Evolutionary conservation across 2,329 filamentous ascomycete species (phyloP).

Genomic region (Emydomyces testavorans): DNA sequence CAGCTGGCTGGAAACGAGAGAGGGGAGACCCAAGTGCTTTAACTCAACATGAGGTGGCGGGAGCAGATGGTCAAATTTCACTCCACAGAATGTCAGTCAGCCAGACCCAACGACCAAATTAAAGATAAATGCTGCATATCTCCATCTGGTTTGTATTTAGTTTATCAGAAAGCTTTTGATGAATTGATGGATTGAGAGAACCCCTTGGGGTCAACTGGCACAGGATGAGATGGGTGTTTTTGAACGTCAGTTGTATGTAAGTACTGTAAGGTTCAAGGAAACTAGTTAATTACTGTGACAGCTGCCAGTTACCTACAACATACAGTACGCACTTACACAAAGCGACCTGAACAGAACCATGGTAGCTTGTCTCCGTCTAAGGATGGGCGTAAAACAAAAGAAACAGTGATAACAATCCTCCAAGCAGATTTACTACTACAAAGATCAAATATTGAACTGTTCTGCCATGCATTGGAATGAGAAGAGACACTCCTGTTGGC

Average conservation of each 20-base stretch:
- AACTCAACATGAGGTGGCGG: constrained; percentile 5
- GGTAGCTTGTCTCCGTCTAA: too few relatives aligned
- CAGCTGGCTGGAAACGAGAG: constrained; percentile 8
- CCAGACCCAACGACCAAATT: background rate
- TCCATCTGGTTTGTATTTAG: background rate
- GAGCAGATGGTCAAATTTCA: background rate
- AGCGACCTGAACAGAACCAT: too few relatives aligned
- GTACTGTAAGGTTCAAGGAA: background rate
- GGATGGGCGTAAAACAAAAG: too few relatives aligned
- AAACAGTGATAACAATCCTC: background rate
- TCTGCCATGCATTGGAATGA: background rate
- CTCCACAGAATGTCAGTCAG: constrained; percentile 4
- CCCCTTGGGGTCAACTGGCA: constrained; percentile 11
- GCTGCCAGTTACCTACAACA: background rate
- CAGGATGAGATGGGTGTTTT: constrained; percentile 1
- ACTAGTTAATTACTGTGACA: background rate
- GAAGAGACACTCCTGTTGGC: too few relatives aligned
- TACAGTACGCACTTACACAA: too few relatives aligned
- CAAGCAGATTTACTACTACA: too few relatives aligned
- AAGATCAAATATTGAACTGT: background rate
- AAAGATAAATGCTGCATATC: background rate
- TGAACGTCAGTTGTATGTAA: constrained; percentile 1
- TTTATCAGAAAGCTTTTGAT: background rate
- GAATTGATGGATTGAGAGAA: constrained; percentile 4
- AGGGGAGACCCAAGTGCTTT: constrained; percentile 2